A percentile compares a stretch with the other conserved stretches of the same genome.
Evolutionary conservation across 2,329 filamentous ascomycete species (phyloP).

Genomic region (Pyrenophora teres): DNA sequence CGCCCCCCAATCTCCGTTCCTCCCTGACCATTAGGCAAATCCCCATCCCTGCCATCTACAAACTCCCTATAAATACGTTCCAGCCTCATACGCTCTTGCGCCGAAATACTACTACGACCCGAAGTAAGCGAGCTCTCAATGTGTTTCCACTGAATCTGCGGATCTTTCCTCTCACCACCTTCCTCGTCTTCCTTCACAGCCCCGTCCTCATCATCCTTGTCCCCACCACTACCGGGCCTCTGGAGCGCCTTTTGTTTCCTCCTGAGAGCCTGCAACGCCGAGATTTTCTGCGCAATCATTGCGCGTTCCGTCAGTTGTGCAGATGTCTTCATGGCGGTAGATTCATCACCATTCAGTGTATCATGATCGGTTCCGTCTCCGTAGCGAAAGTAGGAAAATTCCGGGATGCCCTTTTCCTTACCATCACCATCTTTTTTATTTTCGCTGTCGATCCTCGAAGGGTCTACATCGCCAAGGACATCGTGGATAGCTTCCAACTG

Average conservation of each 20-base stretch:
- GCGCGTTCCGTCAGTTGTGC: constrained; percentile 74
- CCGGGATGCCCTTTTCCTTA: constrained; percentile 36
- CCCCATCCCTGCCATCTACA: constrained; percentile 86
- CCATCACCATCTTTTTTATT: constrained; percentile 33
- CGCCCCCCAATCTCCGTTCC: constrained; percentile 90
- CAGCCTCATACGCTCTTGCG: constrained; percentile 74
- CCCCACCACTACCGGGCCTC: constrained; percentile 16
- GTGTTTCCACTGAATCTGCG: constrained; percentile 83
- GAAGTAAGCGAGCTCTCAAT: constrained; percentile 74
- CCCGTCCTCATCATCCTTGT: constrained; percentile 23
- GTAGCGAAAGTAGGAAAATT: constrained; percentile 74
- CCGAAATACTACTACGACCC: constrained; percentile 82
- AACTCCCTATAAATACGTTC: constrained; percentile 89
- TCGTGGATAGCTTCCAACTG: constrained; percentile 98
- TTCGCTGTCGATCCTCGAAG: constrained; percentile 35
- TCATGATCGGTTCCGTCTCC: constrained; percentile 57
- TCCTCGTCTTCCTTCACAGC: constrained; percentile 28
- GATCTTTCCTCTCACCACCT: constrained; percentile 62
- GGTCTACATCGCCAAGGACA: constrained; percentile 67
- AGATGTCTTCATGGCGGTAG: constrained; percentile 50
- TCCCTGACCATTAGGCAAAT: constrained; percentile 92
- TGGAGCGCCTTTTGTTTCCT: constrained; percentile 62
- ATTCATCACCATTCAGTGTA: constrained; percentile 24
- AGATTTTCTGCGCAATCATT: constrained; percentile 78
- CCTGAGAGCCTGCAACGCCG: constrained; percentile 74